phyloP scores from a whole-genome alignment of 805 yeast species.

The Candida oleophila region DNA sequence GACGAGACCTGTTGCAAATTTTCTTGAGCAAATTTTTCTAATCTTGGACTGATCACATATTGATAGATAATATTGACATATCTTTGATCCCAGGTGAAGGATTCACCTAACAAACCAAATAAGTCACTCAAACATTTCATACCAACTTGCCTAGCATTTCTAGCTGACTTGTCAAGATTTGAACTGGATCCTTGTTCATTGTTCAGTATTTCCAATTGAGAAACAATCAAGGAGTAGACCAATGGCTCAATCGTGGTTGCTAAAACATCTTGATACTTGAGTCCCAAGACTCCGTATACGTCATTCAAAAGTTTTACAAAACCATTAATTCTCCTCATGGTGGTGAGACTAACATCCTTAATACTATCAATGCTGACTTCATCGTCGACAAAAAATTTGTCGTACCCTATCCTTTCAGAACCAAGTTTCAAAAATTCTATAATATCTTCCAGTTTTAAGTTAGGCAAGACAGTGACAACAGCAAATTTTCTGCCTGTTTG shows the following conservation, averaged over 20 bases:
- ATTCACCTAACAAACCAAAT: slow-evolving; percentile 51
- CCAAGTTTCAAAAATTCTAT: slow-evolving; percentile 62
- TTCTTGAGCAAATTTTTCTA: slow-evolving; percentile 66
- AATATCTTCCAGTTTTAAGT: slow-evolving; percentile 51
- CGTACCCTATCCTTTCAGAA: slow-evolving; percentile 49
- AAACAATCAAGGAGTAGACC: slow-evolving; percentile 50
- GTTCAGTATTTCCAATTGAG: slow-evolving; percentile 42
- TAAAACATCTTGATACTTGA: slow-evolving; percentile 49
- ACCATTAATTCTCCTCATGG: slow-evolving; percentile 57
- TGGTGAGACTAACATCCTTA: slow-evolving; percentile 20
- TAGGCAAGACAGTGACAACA: slow-evolving; percentile 62
- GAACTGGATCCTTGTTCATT: slow-evolving; percentile 11
- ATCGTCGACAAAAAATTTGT: slow-evolving; percentile 24
- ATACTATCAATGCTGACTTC: slow-evolving; percentile 10
- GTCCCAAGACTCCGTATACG: slow-evolving; percentile 57
- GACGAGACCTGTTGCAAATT: slow-evolving; percentile 85
- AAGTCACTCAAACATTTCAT: slow-evolving; percentile 60
- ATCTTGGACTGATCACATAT: slow-evolving; percentile 60
- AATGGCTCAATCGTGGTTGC: slow-evolving; percentile 55
- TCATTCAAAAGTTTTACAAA: slow-evolving; percentile 62
- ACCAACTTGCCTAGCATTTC: slow-evolving; percentile 64
- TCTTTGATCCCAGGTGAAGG: slow-evolving; percentile 53
- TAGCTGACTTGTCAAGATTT: slow-evolving; percentile 44
- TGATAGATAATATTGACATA: slow-evolving; percentile 51
- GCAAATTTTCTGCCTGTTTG: slow-evolving; percentile 73